Evolutionary conservation across 2,329 filamentous ascomycete species (phyloP).

Genomic region (Dothistroma septosporum): DNA sequence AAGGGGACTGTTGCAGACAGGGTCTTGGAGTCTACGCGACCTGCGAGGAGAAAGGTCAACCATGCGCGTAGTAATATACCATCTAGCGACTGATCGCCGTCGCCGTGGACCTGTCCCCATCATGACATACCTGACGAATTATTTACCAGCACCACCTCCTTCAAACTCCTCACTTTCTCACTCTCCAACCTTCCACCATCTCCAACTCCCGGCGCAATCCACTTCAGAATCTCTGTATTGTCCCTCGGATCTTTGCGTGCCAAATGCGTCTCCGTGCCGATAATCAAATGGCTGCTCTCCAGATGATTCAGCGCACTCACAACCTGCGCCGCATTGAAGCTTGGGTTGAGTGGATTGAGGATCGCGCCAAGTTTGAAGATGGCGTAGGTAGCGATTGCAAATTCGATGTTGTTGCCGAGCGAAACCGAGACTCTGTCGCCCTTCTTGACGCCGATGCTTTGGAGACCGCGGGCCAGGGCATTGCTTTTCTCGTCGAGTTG

Average conservation of each 20-base stretch:
- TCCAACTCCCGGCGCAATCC: slow-evolving; percentile 32
- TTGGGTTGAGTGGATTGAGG: slow-evolving; percentile 85
- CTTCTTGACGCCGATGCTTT: slow-evolving; percentile 67
- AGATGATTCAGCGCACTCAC: slow-evolving; percentile 74
- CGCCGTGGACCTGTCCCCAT: not conserved
- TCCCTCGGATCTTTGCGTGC: slow-evolving; percentile 60
- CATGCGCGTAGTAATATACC: not conserved
- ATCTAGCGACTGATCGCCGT: not conserved
- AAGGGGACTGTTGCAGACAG: slow-evolving; percentile 47
- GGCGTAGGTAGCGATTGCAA: slow-evolving; percentile 80
- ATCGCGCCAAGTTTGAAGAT: slow-evolving; percentile 92
- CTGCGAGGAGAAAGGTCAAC: slow-evolving; percentile 22
- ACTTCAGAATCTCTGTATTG: slow-evolving; percentile 55
- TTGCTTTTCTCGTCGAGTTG: slow-evolving; percentile 73
- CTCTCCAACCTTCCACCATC: slow-evolving; percentile 45
- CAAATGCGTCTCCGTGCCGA: slow-evolving; percentile 83
- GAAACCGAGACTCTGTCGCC: slow-evolving; percentile 83
- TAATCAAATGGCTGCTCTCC: slow-evolving; percentile 67
- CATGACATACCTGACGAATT: slow-evolving; percentile 53
- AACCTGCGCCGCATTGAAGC: slow-evolving; percentile 77
- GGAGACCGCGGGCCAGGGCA: slow-evolving; percentile 65
- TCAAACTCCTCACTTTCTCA: slow-evolving; percentile 63
- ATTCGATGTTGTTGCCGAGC: slow-evolving; percentile 79
- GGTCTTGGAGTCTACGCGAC: slow-evolving; percentile 46
- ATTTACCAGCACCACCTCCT: slow-evolving; percentile 70